phyloP scores from a whole-genome alignment of 1,284 basidiomycete genomes.

The Cryptococcus deneoformans region DNA sequence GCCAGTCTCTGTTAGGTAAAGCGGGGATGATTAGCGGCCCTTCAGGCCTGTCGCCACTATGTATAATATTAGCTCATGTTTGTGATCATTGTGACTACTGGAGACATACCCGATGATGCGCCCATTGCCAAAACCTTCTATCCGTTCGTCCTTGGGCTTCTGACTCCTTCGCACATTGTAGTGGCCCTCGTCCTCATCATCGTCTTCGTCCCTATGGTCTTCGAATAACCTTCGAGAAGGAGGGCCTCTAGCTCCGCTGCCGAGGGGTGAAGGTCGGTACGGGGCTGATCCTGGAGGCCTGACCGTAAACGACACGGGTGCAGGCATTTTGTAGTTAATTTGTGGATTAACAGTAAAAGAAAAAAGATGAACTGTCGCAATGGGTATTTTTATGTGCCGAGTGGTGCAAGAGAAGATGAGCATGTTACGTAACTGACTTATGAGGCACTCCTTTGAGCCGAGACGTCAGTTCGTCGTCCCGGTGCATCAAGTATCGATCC shows the following conservation, averaged over 20 bases:
- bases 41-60: slow-evolving; percentile 44
- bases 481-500: background rate
- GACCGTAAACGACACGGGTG: slow-evolving; percentile 48
- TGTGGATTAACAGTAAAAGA: background rate
- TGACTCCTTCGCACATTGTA: background rate
- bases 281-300: slow-evolving; percentile 32
- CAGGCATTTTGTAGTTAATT: slow-evolving; percentile 28
- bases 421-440: background rate
- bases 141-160: slow-evolving; percentile 58
- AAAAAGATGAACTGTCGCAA: background rate
- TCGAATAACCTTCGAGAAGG: slow-evolving; percentile 41
- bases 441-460: background rate
- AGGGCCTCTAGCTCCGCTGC: slow-evolving; percentile 24
- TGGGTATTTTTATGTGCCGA: no score
- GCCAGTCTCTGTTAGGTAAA: slow-evolving; percentile 82
- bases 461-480: background rate
- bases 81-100: background rate
- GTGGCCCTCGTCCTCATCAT: slow-evolving; percentile 25
- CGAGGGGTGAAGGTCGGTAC: slow-evolving; percentile 29
- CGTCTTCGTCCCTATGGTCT: slow-evolving; percentile 34
- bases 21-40: slow-evolving; percentile 78
- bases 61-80: background rate
- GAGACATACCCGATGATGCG: slow-evolving; percentile 19
- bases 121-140: slow-evolving; percentile 62
- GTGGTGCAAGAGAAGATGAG: background rate